Conservation (phyloP, 345 rosid species). For the Orychophragmus violaceus region DNA sequence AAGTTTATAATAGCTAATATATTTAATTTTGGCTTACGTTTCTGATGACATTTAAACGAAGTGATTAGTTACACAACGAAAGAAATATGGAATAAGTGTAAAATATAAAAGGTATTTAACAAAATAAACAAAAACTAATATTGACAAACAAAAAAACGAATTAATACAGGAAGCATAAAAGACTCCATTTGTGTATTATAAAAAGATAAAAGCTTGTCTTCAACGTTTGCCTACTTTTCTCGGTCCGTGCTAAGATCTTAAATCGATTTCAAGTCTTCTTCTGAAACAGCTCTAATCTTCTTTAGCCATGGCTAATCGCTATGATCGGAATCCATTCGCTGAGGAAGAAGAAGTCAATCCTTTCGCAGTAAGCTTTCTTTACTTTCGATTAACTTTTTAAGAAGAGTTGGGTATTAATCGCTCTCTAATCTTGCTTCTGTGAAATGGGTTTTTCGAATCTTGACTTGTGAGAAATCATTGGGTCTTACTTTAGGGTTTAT, state of each 20-base stretch:
- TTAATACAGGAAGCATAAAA: background rate
- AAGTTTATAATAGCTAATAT: background rate
- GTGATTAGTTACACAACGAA: background rate
- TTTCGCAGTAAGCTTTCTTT: slow-evolving; percentile 59
- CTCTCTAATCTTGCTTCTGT: background rate
- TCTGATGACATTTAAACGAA: background rate
- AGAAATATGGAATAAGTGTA: background rate
- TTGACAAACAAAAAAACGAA: background rate
- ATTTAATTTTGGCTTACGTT: background rate
- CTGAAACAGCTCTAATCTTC: background rate
- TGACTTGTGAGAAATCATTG: background rate
- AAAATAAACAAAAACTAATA: background rate
- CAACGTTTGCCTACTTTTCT: slow-evolving; percentile 16
- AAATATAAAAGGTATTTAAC: background rate
- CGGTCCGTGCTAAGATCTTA: slow-evolving; percentile 19
- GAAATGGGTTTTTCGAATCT: background rate
- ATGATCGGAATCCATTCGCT: slow-evolving; percentile 47
- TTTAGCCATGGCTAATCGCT: slow-evolving; percentile 26
- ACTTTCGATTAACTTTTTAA: background rate
- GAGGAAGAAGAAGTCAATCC: slow-evolving; percentile 95
- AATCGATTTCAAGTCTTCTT: slow-evolving; percentile 16
- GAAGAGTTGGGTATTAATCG: background rate
- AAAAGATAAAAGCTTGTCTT: background rate
- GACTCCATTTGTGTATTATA: slow-evolving; percentile 9
- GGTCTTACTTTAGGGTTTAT: too few relatives aligned